phyloP scores from a whole-genome alignment of 805 yeast species.

The Candida loeiensis region DNA sequence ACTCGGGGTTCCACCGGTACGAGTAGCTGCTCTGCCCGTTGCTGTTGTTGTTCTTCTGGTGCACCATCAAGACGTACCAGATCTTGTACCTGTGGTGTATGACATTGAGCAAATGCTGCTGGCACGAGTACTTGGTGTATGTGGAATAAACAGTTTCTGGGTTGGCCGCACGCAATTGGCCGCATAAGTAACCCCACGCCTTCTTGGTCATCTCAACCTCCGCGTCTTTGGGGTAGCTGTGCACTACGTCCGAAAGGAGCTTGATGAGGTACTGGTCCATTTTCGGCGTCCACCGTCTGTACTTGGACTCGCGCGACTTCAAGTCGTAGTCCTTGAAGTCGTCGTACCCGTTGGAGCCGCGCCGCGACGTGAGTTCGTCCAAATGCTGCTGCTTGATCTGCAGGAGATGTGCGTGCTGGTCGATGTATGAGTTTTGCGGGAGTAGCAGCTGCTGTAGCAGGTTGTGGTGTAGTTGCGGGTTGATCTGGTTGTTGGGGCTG shows the following conservation, averaged over 20 bases:
- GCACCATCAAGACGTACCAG: conserved; percentile 33
- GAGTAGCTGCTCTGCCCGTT: conserved; percentile 21
- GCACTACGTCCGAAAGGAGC: conserved; percentile 34
- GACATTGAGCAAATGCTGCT: conserved; percentile 35
- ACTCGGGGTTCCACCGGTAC: conserved; percentile 35
- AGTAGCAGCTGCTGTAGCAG: conserved; percentile 12
- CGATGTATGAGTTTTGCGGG: conserved; percentile 12
- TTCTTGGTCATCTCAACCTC: conserved; percentile 33
- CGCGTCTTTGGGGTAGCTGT: conserved; percentile 29
- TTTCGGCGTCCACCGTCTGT: conserved; percentile 36
- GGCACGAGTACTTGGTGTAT: conserved; percentile 38
- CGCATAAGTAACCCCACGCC: conserved; percentile 37
- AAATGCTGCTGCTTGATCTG: conserved; percentile 11
- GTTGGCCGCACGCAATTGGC: conserved; percentile 33
- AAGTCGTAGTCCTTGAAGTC: conserved; percentile 28
- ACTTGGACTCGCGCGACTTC: conserved; percentile 34
- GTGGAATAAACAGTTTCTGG: conserved; percentile 40
- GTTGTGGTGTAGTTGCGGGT: conserved; percentile 1
- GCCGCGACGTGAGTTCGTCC: conserved; percentile 12
- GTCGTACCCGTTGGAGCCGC: neutral
- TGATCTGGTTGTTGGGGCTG: neutral
- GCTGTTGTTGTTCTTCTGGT: conserved; percentile 20
- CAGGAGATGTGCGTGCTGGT: conserved; percentile 14
- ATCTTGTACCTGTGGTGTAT: conserved; percentile 34
- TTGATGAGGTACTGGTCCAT: conserved; percentile 35